A percentile compares a stretch with the other conserved stretches of the same genome.
These are phyloP conservation scores for Selenicereus undatus DNA, from an alignment of 148 eudicot genomes.

Conservation along the genomic window DNA sequence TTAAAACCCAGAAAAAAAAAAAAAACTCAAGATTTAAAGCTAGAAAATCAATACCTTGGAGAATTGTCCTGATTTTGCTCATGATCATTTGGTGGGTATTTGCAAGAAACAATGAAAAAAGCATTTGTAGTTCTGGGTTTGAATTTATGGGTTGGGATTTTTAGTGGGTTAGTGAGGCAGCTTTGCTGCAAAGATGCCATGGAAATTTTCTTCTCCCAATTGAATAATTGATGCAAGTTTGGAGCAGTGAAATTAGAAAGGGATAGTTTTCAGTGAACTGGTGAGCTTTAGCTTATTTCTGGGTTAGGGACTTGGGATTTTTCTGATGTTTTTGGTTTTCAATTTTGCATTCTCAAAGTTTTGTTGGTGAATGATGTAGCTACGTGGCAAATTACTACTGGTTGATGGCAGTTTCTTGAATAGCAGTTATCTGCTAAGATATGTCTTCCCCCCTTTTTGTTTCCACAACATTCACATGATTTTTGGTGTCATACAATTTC, in stretches of 20 bases:
- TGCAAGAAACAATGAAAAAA: constrained; percentile 43
- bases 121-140: constrained; percentile 23
- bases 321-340: not conserved
- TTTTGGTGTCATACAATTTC: not conserved
- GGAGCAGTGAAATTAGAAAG: not conserved
- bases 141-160: constrained; percentile 33
- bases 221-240: not conserved
- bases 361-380: constrained; percentile 25
- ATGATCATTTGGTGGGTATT: constrained; percentile 34
- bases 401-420: not conserved
- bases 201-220: constrained; percentile 17
- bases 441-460: not conserved
- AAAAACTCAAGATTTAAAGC: not conserved
- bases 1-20: not conserved
- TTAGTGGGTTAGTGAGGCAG: constrained; percentile 50
- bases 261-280: not conserved
- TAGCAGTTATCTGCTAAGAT: not conserved
- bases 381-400: constrained; percentile 31
- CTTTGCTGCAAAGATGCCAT: constrained; percentile 45
- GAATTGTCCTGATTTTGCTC: constrained; percentile 30
- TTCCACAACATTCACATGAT: not conserved
- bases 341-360: constrained; percentile 4
- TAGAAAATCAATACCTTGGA: constrained; percentile 29
- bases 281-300: not conserved
- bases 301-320: not conserved